Evolutionary conservation across 139 green algal species (phyloP).

Genomic region (Eudorina sp.): DNA sequence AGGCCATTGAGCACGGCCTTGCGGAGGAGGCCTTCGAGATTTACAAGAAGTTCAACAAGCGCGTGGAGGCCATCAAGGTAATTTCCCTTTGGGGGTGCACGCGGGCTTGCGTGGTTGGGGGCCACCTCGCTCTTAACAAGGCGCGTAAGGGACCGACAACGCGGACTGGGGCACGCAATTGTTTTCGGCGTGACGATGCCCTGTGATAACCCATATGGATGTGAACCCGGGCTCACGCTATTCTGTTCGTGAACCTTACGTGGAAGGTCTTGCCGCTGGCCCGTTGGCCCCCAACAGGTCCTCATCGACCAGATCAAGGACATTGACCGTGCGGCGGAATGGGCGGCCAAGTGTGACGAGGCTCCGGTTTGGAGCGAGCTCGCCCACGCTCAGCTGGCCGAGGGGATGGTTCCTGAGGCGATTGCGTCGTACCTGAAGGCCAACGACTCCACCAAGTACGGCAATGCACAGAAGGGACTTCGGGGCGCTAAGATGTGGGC

Average conservation of each 20-base stretch:
- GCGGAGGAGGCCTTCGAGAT: constrained; percentile 99
- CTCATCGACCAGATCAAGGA: constrained; percentile 94
- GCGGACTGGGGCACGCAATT: no score
- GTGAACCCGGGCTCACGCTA: no score
- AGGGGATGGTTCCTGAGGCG: constrained; percentile 81
- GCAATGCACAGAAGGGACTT: no score
- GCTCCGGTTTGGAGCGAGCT: constrained; percentile 94
- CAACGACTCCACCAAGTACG: constrained; percentile 69
- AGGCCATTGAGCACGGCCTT: constrained; percentile 87
- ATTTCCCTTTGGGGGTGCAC: neutral
- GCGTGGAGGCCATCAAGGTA: constrained; percentile 77
- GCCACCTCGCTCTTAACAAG: no score
- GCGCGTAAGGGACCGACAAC: no score
- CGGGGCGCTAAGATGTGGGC: no score
- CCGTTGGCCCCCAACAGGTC: constrained; percentile 77
- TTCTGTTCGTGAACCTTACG: no score
- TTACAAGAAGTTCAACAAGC: constrained; percentile 96
- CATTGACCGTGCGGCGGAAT: constrained; percentile 91
- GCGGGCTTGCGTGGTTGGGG: neutral
- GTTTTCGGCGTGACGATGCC: no score
- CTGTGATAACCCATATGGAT: no score
- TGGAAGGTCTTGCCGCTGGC: no score
- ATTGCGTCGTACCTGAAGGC: constrained; percentile 94
- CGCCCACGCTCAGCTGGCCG: constrained; percentile 91
- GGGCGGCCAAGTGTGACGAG: constrained; percentile 87